Base-by-base conservation (phyloP, 768 basidiomycete genomes). In the Roridomyces roridus region DNA sequence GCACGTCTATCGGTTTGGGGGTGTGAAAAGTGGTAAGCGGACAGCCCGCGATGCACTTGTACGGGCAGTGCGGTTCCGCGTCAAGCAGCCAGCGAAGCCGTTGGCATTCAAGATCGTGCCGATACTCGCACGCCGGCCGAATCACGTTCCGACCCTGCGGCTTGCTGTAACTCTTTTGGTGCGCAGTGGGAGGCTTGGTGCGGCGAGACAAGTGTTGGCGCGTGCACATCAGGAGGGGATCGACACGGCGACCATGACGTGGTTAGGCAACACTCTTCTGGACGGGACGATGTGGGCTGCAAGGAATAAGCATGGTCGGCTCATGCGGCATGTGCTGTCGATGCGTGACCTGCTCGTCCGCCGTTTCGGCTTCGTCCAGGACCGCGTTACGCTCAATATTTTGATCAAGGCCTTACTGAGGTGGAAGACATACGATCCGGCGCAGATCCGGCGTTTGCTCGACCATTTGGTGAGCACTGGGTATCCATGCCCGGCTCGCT, bases 331-430 rank as follows among this genome's bases (percentile, higher is more conserved):
- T 56, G 61, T 81, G 24, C 46, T 81, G 18, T 67, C 65, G 5
- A 69, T 77, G 26, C 75, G 84, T 49, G 68, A 76, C 31, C 57
- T 72, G 12, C 77, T 92, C 26, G 67, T 74, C 40, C 62, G 70
- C 44, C 65, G 74, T 40, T 76, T 78, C 34, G 77, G 71, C 7
- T 89, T 92, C 66, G 66, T 66, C 11, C 83, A 86, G 9, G 90
- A 94, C 67, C 78, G 86, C 10, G 75, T 88, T 35, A 92, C 92
- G 5, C 73, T 82, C 51, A 92, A 93, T 64, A 82, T 92, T 43
- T 47, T 92, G 40, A 55, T 91, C 57, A 86, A 86, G 66, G 80
- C 78, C 8, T 73, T 87, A 59, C 68, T 93, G 55, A 68, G 70
- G 17, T 88, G 85, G 83, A 73, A 71, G 28, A 57, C 65, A 0